Evolutionary conservation across 495 filamentous ascomycete genomes (phyloP).

Genomic region (Haplographium delicatum): DNA sequence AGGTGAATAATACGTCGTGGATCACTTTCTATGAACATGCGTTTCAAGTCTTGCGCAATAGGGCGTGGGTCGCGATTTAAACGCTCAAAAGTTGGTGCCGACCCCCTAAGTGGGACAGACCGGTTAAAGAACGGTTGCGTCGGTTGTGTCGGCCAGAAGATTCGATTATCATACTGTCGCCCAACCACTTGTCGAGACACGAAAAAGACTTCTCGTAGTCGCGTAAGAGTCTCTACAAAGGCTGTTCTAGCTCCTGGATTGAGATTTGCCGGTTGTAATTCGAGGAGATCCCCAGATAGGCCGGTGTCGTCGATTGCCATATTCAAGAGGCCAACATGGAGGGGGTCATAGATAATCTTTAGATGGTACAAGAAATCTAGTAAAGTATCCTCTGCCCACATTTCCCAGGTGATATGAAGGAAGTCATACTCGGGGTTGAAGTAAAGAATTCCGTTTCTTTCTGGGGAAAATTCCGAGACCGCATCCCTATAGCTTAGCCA

Average conservation of each 20-base stretch:
- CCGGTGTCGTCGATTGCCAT: conserved; percentile 8
- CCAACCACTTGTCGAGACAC: neutral
- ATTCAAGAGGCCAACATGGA: conserved; percentile 17
- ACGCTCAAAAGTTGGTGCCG: conserved; percentile 10
- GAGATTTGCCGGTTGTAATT: neutral
- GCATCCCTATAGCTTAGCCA: neutral
- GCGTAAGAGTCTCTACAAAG: conserved; percentile 12
- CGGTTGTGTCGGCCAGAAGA: neutral
- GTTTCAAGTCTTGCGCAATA: conserved; percentile 12
- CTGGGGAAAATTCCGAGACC: neutral
- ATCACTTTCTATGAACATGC: neutral
- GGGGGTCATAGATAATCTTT: conserved; percentile 18
- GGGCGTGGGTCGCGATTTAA: conserved; percentile 13
- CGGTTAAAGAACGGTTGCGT: conserved; percentile 10
- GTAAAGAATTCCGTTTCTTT: conserved; percentile 12
- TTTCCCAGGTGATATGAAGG: conserved; percentile 11
- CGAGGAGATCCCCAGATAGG: neutral
- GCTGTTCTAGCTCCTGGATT: neutral
- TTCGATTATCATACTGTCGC: conserved; percentile 1
- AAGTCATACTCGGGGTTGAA: conserved; percentile 23
- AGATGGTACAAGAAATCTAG: conserved; percentile 14
- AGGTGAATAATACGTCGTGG: neutral
- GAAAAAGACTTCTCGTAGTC: conserved; percentile 16
- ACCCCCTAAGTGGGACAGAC: conserved; percentile 3
- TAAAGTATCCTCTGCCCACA: neutral